Percentiles rank a stretch among this genome's conserved stretches.
phyloP scores from a whole-genome alignment of 148 eudicot species.

The Polygonum maritimum region DNA sequence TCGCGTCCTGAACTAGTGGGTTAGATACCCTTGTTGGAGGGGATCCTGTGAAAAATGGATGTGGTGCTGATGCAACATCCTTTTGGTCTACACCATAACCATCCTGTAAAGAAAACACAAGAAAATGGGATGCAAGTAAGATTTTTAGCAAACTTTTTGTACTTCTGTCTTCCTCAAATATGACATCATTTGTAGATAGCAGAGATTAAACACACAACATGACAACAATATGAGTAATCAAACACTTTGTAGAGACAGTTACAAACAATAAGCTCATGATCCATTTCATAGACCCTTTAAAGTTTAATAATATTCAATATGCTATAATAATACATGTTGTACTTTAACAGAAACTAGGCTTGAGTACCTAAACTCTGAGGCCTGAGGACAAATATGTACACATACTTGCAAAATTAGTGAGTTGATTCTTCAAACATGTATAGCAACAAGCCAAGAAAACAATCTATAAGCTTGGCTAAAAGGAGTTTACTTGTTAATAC shows the following conservation, averaged over 20 bases:
- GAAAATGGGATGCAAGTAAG: background rate
- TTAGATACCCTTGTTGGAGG: conserved; percentile 65
- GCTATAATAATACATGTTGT: background rate
- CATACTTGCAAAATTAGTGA: background rate
- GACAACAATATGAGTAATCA: no score
- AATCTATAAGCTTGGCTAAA: background rate
- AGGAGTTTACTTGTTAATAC: background rate
- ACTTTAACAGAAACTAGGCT: background rate
- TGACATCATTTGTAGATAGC: background rate
- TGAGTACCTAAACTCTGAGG: background rate
- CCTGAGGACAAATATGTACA: background rate
- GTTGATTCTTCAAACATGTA: background rate
- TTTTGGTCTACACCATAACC: conserved; percentile 22
- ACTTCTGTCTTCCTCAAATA: background rate
- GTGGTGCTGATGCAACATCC: conserved; percentile 49
- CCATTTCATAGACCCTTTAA: background rate
- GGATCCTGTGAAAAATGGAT: conserved; percentile 53
- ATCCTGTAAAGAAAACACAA: conserved; percentile 21
- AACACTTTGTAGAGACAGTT: background rate
- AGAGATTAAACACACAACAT: background rate
- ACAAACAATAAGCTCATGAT: background rate
- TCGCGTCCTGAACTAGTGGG: conserved; percentile 54
- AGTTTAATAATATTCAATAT: background rate
- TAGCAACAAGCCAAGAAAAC: background rate
- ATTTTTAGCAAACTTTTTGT: background rate